Percentiles rank a stretch among this genome's conserved stretches.
Evolutionary conservation across 1,284 basidiomycete species (phyloP).

Genomic region (Inonotus hispidus): DNA sequence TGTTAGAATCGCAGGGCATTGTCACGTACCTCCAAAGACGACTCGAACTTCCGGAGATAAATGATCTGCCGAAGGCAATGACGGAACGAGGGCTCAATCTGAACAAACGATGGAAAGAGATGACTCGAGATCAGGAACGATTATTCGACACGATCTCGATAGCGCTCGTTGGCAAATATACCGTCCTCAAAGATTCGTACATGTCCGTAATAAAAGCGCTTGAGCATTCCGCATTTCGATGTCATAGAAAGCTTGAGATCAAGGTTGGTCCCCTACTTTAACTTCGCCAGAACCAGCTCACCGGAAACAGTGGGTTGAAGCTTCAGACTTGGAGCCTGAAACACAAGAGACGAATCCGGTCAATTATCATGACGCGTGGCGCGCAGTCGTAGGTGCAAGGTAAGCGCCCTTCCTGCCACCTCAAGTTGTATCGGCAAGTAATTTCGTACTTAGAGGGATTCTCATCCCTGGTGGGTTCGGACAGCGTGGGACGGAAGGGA

Average conservation of each 20-base stretch:
- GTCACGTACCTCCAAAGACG: constrained; percentile 81
- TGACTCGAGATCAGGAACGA: constrained; percentile 87
- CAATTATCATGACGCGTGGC: constrained; percentile 95
- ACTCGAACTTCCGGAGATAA: constrained; percentile 64
- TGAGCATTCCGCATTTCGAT: constrained; percentile 94
- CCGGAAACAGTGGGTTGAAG: constrained; percentile 83
- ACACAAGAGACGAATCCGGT: constrained; percentile 78
- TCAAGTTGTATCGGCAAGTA: background rate
- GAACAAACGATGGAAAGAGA: constrained; percentile 72
- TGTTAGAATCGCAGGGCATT: constrained; percentile 91
- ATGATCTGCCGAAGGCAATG: constrained; percentile 50
- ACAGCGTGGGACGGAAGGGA: constrained; percentile 90
- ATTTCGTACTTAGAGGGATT: constrained; percentile 61
- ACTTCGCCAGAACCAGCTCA: constrained; percentile 13
- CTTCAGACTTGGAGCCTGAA: constrained; percentile 85
- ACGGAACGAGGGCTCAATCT: constrained; percentile 61
- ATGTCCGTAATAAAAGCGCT: constrained; percentile 98
- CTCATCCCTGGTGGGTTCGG: constrained; percentile 97
- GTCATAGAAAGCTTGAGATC: constrained; percentile 78
- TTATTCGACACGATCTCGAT: constrained; percentile 90
- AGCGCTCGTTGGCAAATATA: constrained; percentile 97
- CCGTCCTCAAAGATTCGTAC: constrained; percentile 95
- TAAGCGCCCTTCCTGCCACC: constrained; percentile 32
- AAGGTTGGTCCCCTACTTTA: constrained; percentile 44
- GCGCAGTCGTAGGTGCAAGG: constrained; percentile 86